Evolutionary conservation across 176 grass and related monocot species (phyloP).

Genomic region (Cocos nucifera): DNA sequence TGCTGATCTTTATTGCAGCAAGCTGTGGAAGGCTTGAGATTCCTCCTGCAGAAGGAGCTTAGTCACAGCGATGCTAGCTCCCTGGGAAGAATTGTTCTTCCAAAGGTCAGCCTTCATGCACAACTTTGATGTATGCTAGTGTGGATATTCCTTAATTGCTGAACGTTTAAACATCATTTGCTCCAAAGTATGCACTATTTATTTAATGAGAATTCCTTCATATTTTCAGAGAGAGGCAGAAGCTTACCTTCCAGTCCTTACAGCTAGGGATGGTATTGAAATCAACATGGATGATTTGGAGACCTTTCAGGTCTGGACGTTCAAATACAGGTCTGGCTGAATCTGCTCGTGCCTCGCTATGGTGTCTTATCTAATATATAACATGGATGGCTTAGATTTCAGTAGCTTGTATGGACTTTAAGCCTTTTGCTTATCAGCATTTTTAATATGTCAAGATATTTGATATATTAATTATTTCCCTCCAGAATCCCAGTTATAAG

Average conservation of each 20-base stretch:
- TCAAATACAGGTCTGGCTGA: slow-evolving; percentile 62
- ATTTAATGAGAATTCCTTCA: not conserved
- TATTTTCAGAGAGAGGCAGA: slow-evolving; percentile 77
- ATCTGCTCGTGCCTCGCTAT: not conserved
- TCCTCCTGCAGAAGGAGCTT: slow-evolving; percentile 84
- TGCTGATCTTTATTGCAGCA: slow-evolving; percentile 41
- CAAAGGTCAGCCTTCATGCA: slow-evolving; percentile 48
- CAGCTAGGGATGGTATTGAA: slow-evolving; percentile 55
- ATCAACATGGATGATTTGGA: slow-evolving; percentile 74
- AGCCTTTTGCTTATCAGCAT: too few species aligned
- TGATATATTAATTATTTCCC: too few species aligned
- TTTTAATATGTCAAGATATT: too few species aligned
- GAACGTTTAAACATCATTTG: not conserved
- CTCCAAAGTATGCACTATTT: not conserved
- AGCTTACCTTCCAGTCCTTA: slow-evolving; percentile 55
- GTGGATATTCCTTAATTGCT: not conserved
- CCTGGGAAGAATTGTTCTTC: slow-evolving; percentile 84
- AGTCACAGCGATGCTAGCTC: slow-evolving; percentile 73
- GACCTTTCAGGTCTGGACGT: slow-evolving; percentile 67
- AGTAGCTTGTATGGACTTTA: too few species aligned
- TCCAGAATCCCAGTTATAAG: too few species aligned
- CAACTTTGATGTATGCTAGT: too few species aligned
- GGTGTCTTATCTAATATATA: not conserved
- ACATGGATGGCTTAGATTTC: too few species aligned
- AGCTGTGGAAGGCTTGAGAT: slow-evolving; percentile 49